These are phyloP conservation scores for Kwoniella pini DNA, from an alignment of 768 basidiomycete species.

Conservation along the genomic window DNA sequence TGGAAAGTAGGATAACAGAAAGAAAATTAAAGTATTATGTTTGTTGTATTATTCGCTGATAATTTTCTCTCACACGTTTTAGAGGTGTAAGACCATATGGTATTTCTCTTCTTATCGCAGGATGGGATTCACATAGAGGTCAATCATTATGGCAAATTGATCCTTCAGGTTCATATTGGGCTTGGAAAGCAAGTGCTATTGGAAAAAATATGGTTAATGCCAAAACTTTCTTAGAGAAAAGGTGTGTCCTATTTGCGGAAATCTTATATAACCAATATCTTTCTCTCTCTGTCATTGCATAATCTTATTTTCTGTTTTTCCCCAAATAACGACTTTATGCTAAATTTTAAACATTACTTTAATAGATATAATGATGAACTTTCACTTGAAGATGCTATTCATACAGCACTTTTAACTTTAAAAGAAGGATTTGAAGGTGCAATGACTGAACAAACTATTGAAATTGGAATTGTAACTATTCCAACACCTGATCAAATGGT, in stretches of 20 bases:
- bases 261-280: too few species aligned
- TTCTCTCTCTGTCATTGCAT: background rate
- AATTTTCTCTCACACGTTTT: too few species aligned
- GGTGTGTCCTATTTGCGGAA: constrained; percentile 65
- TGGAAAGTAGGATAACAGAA: too few species aligned
- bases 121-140: constrained; percentile 92
- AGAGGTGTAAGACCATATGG: constrained; percentile 99
- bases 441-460: constrained; percentile 99
- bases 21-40: too few species aligned
- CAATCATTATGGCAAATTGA: constrained; percentile 98
- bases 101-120: constrained; percentile 93
- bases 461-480: constrained; percentile 93
- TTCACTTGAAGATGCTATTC: constrained; percentile 96
- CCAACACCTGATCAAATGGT: constrained; percentile 68
- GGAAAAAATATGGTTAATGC: constrained; percentile 99
- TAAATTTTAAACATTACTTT: too few species aligned
- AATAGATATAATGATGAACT: constrained; percentile 98
- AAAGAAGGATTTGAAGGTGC: constrained; percentile 99
- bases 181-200: constrained; percentile 99
- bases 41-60: too few species aligned
- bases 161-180: constrained; percentile 98
- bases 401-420: constrained; percentile 93
- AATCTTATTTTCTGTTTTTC: too few species aligned
- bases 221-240: constrained; percentile 98
- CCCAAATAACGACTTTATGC: too few species aligned